phyloP scores from a whole-genome alignment of 164 flowering plant genomes.

The Umbilicus rupestris region DNA sequence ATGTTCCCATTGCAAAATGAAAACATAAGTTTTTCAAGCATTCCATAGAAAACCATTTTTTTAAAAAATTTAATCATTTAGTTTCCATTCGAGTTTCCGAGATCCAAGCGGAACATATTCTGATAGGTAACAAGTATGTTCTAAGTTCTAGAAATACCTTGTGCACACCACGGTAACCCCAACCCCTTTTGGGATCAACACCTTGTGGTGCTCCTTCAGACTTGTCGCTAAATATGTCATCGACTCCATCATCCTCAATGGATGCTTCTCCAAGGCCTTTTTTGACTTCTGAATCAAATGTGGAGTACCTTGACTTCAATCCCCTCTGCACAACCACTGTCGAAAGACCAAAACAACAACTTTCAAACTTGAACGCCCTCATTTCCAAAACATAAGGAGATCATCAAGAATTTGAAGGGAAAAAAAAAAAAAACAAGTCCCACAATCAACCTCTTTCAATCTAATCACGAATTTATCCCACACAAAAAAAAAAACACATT shows the following conservation, averaged over 20 bases:
- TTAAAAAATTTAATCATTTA: no score
- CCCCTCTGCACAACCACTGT: slow-evolving; percentile 26
- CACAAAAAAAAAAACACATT: no score
- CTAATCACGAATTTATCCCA: no score
- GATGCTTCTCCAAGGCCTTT: neutral
- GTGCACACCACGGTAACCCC: slow-evolving; percentile 93
- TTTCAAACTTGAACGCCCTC: neutral
- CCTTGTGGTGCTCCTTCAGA: slow-evolving; percentile 54
- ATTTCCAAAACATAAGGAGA: neutral
- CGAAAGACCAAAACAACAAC: slow-evolving; percentile 8
- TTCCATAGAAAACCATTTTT: no score
- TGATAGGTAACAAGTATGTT: neutral
- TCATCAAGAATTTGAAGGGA: neutral
- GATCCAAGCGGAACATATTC: no score
- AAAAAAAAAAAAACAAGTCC: neutral
- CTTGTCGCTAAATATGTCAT: slow-evolving; percentile 39
- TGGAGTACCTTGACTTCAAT: slow-evolving; percentile 40
- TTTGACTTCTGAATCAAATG: slow-evolving; percentile 13
- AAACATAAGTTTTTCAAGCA: no score
- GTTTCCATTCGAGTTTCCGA: no score
- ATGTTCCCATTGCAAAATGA: no score
- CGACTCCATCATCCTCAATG: slow-evolving; percentile 17
- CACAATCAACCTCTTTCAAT: neutral
- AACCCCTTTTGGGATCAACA: slow-evolving; percentile 81
- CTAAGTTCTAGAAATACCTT: slow-evolving; percentile 41